Percentiles rank a stretch among this genome's conserved stretches.
phyloP scores from a whole-genome alignment of 2,329 filamentous ascomycete species.

The Diaporthe nobilis region DNA sequence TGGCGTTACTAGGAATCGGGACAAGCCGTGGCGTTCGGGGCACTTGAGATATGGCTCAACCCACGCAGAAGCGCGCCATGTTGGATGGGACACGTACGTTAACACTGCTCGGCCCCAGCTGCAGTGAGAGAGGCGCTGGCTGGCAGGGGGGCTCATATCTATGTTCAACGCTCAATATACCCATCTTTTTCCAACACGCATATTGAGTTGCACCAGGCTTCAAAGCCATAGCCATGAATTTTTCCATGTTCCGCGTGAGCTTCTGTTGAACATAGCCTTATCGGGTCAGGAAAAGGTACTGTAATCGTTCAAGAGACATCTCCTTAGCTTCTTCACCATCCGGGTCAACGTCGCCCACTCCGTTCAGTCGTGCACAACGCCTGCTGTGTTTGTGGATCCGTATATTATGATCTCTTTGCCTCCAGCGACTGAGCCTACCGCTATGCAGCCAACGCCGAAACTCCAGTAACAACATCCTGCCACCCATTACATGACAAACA shows the following conservation, averaged over 20 bases:
- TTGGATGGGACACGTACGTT: not conserved
- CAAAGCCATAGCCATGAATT: not conserved
- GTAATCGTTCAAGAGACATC: not conserved
- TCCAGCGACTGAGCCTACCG: conserved; percentile 29
- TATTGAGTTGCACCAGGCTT: not conserved
- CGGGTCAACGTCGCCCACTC: not conserved
- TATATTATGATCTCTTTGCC: conserved; percentile 22
- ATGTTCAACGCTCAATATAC: conserved; percentile 29
- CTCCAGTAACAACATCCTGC: conserved; percentile 16
- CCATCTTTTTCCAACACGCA: not conserved
- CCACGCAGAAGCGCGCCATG: not conserved
- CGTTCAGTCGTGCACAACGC: not conserved
- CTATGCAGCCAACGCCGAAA: conserved; percentile 41
- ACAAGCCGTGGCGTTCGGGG: conserved; percentile 21
- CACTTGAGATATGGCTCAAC: conserved; percentile 18
- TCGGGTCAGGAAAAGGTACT: not conserved
- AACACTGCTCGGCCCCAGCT: not conserved
- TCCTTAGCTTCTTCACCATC: not conserved
- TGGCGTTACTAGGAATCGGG: conserved; percentile 23
- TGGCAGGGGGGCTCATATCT: conserved; percentile 14
- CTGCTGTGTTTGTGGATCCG: not conserved
- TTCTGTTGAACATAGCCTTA: not conserved
- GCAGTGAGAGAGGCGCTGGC: conserved; percentile 10
- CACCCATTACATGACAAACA: not conserved
- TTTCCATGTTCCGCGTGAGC: too few species aligned